Percentiles rank a stretch among this genome's conserved stretches.
These are phyloP conservation scores for Penicillium psychrofluorescens DNA, from an alignment of 495 filamentous ascomycete species.

Conservation along the genomic window DNA sequence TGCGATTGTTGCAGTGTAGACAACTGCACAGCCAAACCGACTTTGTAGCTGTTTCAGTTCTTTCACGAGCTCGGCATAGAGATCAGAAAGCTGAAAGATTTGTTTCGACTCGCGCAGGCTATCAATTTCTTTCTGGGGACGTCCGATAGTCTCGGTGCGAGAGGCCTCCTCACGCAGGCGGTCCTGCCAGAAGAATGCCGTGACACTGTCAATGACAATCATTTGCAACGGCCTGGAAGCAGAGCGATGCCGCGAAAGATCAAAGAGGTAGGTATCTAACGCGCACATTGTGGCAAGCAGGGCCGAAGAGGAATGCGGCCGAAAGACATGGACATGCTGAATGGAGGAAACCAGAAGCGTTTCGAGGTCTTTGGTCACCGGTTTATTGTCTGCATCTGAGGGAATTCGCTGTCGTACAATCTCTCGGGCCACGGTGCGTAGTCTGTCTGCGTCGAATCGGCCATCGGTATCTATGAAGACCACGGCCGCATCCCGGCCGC, in stretches of 20 bases:
- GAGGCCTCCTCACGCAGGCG: slow-evolving; percentile 41
- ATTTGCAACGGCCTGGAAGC: slow-evolving; percentile 36
- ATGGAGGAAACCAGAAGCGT: slow-evolving; percentile 27
- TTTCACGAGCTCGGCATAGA: slow-evolving; percentile 26
- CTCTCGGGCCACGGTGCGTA: slow-evolving; percentile 33
- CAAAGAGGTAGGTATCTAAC: slow-evolving; percentile 46
- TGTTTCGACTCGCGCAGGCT: slow-evolving; percentile 17
- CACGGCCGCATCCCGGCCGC: slow-evolving; percentile 52
- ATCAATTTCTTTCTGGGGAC: slow-evolving; percentile 22
- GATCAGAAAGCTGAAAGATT: slow-evolving; percentile 26
- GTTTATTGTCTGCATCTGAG: background rate
- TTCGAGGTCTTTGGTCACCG: slow-evolving; percentile 10
- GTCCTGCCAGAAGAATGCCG: slow-evolving; percentile 53
- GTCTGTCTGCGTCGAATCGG: slow-evolving; percentile 54
- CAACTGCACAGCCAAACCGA: slow-evolving; percentile 32
- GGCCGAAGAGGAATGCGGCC: slow-evolving; percentile 44
- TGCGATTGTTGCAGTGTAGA: slow-evolving; percentile 28
- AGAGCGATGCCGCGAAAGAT: slow-evolving; percentile 40
- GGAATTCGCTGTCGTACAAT: slow-evolving; percentile 12
- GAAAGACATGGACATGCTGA: slow-evolving; percentile 48
- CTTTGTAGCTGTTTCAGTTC: slow-evolving; percentile 29
- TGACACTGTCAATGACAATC: slow-evolving; percentile 47
- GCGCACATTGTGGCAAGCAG: slow-evolving; percentile 43
- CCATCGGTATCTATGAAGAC: slow-evolving; percentile 65
- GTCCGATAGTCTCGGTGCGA: slow-evolving; percentile 31